phyloP scores from a whole-genome alignment of 1,284 basidiomycete genomes.

The Cystobasidium pallidum region DNA sequence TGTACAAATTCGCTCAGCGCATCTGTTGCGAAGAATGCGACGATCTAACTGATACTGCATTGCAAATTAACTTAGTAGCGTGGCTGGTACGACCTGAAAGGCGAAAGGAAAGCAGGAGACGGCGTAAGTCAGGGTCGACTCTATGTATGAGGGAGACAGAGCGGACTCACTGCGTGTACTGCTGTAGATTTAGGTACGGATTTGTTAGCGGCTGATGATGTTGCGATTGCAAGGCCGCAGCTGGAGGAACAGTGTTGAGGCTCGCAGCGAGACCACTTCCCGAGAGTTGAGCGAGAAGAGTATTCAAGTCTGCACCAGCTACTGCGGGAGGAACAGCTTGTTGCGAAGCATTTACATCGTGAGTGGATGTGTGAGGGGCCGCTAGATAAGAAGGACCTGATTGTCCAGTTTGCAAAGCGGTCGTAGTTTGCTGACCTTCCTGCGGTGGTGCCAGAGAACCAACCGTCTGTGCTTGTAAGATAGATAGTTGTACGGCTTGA shows the following conservation, averaged over 20 bases:
- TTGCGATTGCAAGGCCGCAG: background rate
- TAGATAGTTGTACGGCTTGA: conserved; percentile 19
- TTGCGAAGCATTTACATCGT: background rate
- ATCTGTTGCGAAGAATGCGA: background rate
- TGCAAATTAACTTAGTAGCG: background rate
- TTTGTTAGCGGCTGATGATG: conserved; percentile 6
- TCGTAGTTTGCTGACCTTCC: background rate
- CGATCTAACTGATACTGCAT: background rate
- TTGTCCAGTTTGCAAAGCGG: background rate
- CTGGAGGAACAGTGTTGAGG: background rate
- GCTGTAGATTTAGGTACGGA: conserved; percentile 9
- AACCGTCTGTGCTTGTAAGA: conserved; percentile 19
- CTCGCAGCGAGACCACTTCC: conserved; percentile 13
- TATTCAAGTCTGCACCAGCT: conserved; percentile 2
- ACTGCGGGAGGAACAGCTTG: background rate
- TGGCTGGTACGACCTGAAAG: background rate
- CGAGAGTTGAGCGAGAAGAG: conserved; percentile 19
- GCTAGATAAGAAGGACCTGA: background rate
- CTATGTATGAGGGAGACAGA: background rate
- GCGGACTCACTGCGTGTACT: conserved; percentile 8
- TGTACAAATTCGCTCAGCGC: background rate
- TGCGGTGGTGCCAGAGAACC: background rate
- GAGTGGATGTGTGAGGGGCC: background rate
- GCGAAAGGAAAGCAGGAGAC: background rate
- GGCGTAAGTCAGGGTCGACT: background rate